Evolutionary conservation across 1,139 yeast genomes (phyloP).

Genomic region (Saccharomyces pastorianus): DNA sequence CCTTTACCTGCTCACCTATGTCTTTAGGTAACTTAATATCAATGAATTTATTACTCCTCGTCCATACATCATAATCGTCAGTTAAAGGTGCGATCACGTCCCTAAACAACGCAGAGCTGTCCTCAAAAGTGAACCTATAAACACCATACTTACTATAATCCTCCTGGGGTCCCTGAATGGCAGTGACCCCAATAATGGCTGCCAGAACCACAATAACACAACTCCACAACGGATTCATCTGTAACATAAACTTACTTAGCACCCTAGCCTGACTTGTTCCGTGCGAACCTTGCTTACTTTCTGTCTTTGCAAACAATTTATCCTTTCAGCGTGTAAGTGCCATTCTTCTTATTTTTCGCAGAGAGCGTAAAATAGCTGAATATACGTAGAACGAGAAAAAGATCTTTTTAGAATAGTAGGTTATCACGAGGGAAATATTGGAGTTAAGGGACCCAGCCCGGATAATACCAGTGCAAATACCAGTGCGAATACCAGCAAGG

Average conservation of each 20-base stretch:
- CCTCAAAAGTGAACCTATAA: constrained; percentile 16
- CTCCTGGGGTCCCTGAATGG: not conserved
- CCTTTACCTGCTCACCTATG: constrained; percentile 18
- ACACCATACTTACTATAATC: constrained; percentile 20
- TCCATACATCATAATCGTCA: constrained; percentile 31
- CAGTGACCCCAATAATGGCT: not conserved
- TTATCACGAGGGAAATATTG: too few relatives aligned
- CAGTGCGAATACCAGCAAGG: too few relatives aligned
- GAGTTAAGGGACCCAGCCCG: too few relatives aligned
- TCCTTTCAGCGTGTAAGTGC: not conserved
- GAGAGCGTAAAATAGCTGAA: too few relatives aligned
- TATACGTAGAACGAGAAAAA: too few relatives aligned
- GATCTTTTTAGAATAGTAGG: too few relatives aligned
- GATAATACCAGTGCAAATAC: too few relatives aligned
- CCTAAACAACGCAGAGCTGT: constrained; percentile 19
- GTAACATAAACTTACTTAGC: not conserved
- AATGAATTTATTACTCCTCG: constrained; percentile 30
- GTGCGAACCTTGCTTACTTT: not conserved
- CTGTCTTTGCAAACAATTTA: not conserved
- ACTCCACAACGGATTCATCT: not conserved
- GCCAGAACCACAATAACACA: not conserved
- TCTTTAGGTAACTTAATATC: constrained; percentile 35
- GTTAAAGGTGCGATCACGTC: constrained; percentile 23
- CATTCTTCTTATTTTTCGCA: too few relatives aligned
- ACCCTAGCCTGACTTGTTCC: not conserved